phyloP scores from a whole-genome alignment of 1,284 basidiomycete genomes.

The Pisolithus thermaeus region DNA sequence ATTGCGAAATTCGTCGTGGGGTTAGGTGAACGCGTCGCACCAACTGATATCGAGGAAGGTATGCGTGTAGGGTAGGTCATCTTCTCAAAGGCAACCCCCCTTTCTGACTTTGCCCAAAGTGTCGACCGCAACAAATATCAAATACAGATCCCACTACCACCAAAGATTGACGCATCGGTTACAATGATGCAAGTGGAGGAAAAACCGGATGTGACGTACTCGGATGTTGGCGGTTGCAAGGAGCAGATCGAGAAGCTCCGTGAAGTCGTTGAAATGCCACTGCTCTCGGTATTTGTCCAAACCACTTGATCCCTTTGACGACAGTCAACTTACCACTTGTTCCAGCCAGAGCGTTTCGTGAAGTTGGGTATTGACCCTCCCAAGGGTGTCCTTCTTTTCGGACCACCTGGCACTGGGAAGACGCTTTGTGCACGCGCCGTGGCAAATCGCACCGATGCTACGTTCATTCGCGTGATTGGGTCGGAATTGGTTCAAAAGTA shows the following conservation, averaged over 20 bases:
- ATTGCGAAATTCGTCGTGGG: slow-evolving; percentile 99
- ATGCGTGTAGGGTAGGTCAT: slow-evolving; percentile 94
- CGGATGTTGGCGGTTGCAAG: slow-evolving; percentile 98
- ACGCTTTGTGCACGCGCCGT: slow-evolving; percentile 98
- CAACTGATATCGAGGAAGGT: slow-evolving; percentile 98
- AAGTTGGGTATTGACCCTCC: slow-evolving; percentile 99
- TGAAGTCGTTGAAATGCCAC: slow-evolving; percentile 97
- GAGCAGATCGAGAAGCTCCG: slow-evolving; percentile 99
- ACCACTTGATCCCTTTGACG: slow-evolving; percentile 1
- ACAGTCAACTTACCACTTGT: slow-evolving; percentile 13
- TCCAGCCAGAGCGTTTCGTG: slow-evolving; percentile 93
- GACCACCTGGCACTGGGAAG: slow-evolving; percentile 97
- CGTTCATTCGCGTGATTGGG: slow-evolving; percentile 98
- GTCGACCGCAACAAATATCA: slow-evolving; percentile 96
- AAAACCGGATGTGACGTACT: slow-evolving; percentile 98
- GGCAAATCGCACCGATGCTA: slow-evolving; percentile 97
- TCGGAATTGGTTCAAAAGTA: slow-evolving; percentile 99
- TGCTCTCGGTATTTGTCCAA: slow-evolving; percentile 71
- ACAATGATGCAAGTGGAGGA: slow-evolving; percentile 99
- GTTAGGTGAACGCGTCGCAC: slow-evolving; percentile 91
- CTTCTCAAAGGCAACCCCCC: background rate
- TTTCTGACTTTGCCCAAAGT: slow-evolving; percentile 32
- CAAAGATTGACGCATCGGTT: slow-evolving; percentile 98
- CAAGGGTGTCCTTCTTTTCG: slow-evolving; percentile 95
- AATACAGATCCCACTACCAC: slow-evolving; percentile 99